Conservation (phyloP, 2,329 filamentous ascomycete genomes). For the Aspergillus bombycis region DNA sequence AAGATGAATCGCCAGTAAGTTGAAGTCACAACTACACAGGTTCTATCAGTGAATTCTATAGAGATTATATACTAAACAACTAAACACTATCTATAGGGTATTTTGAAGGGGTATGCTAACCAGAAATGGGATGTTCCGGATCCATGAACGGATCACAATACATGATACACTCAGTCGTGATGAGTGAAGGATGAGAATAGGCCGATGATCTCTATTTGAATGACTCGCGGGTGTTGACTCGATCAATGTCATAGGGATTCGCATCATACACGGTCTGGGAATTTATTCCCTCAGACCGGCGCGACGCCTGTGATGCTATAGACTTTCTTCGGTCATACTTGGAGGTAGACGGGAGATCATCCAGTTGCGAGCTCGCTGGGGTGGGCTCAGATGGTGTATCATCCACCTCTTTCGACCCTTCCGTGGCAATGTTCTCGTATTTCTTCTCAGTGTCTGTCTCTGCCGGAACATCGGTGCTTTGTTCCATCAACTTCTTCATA, state of each 20-base stretch:
- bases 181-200: neutral
- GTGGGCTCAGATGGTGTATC: neutral
- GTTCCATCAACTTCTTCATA: constrained; percentile 15
- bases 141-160: neutral
- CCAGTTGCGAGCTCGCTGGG: neutral
- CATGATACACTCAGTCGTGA: neutral
- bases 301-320: constrained; percentile 8
- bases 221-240: constrained; percentile 16
- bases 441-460: constrained; percentile 1
- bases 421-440: neutral
- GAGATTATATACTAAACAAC: neutral
- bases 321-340: constrained; percentile 9
- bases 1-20: neutral
- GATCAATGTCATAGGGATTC: constrained; percentile 19
- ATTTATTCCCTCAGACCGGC: neutral
- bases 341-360: constrained; percentile 6
- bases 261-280: constrained; percentile 15
- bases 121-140: neutral
- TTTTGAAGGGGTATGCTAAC: neutral
- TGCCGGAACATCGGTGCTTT: neutral
- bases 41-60: neutral
- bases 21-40: neutral
- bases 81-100: neutral
- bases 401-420: neutral
- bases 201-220: constrained; percentile 10